These are phyloP conservation scores for Chenopodium berlandieri DNA, from an alignment of 148 eudicot species.

Conservation along the genomic window DNA sequence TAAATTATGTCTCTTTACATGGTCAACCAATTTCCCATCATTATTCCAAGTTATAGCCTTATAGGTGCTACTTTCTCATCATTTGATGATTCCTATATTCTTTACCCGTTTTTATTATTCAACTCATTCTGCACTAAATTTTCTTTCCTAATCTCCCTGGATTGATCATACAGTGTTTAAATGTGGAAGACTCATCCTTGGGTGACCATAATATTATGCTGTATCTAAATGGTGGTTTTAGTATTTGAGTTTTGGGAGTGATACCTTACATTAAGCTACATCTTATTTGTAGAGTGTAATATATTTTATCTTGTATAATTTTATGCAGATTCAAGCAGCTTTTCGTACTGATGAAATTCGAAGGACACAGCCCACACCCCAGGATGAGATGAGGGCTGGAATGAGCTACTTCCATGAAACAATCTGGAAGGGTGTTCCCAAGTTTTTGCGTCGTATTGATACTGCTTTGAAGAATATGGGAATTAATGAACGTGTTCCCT, in stretches of 20 bases:
- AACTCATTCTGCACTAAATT: background rate
- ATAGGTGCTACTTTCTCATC: background rate
- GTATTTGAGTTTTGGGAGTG: background rate
- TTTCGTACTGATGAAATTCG: conserved; percentile 96
- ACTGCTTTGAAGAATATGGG: conserved; percentile 97
- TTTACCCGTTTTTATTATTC: background rate
- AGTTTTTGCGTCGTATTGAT: conserved; percentile 89
- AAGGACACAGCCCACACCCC: conserved; percentile 88
- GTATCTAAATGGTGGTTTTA: background rate
- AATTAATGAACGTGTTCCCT: conserved; percentile 91
- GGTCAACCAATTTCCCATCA: background rate
- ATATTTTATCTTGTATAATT: conserved; percentile 14
- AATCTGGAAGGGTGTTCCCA: conserved; percentile 98
- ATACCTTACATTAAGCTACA: background rate
- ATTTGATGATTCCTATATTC: background rate
- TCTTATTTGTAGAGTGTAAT: background rate
- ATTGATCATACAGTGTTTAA: background rate
- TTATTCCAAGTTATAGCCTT: background rate
- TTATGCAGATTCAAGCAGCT: conserved; percentile 94
- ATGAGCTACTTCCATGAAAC: conserved; percentile 99
- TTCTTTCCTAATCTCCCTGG: background rate
- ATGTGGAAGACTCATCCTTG: background rate
- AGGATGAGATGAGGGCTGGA: conserved; percentile 99
- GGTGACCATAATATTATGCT: background rate
- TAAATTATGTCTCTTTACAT: background rate